Base-by-base conservation (phyloP, 257 asterid species). In the Solanum megistacrolobum region DNA sequence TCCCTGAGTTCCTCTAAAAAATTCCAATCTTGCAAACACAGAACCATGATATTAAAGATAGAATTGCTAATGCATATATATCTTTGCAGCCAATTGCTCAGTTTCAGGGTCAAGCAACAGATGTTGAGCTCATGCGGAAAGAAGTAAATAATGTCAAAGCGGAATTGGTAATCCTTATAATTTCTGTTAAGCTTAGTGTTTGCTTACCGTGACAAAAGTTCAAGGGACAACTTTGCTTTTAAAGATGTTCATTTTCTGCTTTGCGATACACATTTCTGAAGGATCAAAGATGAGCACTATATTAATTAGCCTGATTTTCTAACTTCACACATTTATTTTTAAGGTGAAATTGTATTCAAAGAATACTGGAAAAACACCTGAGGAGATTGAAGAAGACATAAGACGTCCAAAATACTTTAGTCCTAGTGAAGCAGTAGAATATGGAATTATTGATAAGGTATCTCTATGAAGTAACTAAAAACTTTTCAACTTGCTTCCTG, bases 381-480 rank as follows among this genome's bases (percentile, higher is more conserved):
- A 96, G 92, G 92, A 97, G 95, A 97, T 97, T 86, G 98, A 96
- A 92, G 96, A 90, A 36, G 99, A 97, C 93, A 95, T 96, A 88
- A 94, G 93, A 91, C 96, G 98, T 69, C 99, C 99, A 52, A 97
- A 95, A 90, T 97, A 97, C 89, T 97, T 97, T 83, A 96, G 95
- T 89, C 99, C 99, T 86, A 94, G 94, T 72, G 99, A 96, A 89
- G 99, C 99, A 52, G 94, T 97, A 88, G 99, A 97, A 87, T 97
- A 97, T 89, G 99, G 99, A 88, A 92, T 96, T 58, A 96, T 97
- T 60, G 99, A 97, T 79, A 97, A 97, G 99, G 99, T 97, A 94
- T 88, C 68, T 83, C 34, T 12, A 36, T 35, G 27, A n/a, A 78
- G 13, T 71, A n/a, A 38, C 29, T 62, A 31, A 60, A 41, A 65